Evolutionary conservation across 495 filamentous ascomycete species (phyloP).

Genomic region (Penicillium maclennaniae): DNA sequence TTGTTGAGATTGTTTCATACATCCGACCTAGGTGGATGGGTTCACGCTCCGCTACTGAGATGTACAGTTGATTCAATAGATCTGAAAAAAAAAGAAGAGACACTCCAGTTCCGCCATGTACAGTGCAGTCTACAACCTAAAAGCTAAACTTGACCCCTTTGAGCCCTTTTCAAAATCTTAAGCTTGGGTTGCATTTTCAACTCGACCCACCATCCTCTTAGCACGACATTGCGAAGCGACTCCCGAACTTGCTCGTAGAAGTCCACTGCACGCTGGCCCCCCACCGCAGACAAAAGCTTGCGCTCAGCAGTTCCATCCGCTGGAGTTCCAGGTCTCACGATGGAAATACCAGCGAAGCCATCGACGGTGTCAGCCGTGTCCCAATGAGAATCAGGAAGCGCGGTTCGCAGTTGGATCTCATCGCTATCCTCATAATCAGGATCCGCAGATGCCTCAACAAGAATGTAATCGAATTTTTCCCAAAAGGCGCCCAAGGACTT

Average conservation of each 20-base stretch:
- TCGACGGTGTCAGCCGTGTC: slow-evolving; percentile 62
- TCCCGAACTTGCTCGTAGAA: slow-evolving; percentile 24
- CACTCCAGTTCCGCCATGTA: background rate
- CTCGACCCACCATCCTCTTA: slow-evolving; percentile 44
- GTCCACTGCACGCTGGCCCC: slow-evolving; percentile 17
- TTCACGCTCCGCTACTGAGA: background rate
- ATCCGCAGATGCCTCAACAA: slow-evolving; percentile 60
- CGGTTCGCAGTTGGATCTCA: slow-evolving; percentile 11
- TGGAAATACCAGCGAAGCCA: slow-evolving; percentile 66
- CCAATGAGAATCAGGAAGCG: slow-evolving; percentile 50
- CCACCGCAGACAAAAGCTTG: slow-evolving; percentile 22
- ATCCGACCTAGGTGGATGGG: background rate
- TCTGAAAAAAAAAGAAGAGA: background rate
- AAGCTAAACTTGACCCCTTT: background rate
- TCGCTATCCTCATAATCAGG: slow-evolving; percentile 12
- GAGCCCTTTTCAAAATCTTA: slow-evolving; percentile 28
- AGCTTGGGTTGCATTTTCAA: slow-evolving; percentile 39
- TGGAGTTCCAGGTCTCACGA: slow-evolving; percentile 53
- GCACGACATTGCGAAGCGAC: slow-evolving; percentile 16
- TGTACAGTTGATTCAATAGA: background rate
- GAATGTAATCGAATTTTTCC: slow-evolving; percentile 74
- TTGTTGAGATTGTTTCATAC: slow-evolving; percentile 6
- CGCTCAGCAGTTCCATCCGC: slow-evolving; percentile 30
- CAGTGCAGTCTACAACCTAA: background rate
- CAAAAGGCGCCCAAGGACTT: slow-evolving; percentile 69